These are phyloP conservation scores for Ophiorrhiza pumila DNA, from an alignment of 257 asterid species.

Conservation along the genomic window DNA sequence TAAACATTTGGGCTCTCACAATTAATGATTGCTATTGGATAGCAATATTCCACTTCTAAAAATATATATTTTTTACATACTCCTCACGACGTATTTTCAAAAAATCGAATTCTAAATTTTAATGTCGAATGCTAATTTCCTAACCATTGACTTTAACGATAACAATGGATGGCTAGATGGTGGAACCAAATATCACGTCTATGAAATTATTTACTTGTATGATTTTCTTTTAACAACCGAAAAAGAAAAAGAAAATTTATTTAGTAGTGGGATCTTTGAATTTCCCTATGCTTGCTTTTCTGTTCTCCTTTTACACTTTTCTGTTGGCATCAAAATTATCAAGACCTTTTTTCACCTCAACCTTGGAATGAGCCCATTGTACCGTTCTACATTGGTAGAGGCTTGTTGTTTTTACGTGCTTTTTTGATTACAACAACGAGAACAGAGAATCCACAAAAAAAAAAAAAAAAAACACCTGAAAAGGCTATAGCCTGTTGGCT, in stretches of 20 bases:
- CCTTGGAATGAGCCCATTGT: slow-evolving; percentile 10
- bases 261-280: not conserved
- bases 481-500: slow-evolving; percentile 2
- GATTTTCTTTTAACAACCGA: not conserved
- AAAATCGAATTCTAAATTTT: too few species aligned
- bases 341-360: not conserved
- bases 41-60: too few species aligned
- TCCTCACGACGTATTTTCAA: too few species aligned
- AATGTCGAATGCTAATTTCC: too few species aligned
- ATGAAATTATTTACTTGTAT: slow-evolving; percentile 12
- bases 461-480: not conserved
- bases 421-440: not conserved
- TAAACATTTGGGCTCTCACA: too few species aligned
- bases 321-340: slow-evolving; percentile 52
- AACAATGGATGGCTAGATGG: too few species aligned
- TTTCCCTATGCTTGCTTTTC: slow-evolving; percentile 31
- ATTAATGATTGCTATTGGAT: too few species aligned
- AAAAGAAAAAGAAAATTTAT: not conserved
- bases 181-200: too few species aligned
- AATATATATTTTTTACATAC: too few species aligned
- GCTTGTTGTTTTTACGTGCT: slow-evolving; percentile 6
- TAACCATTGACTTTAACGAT: too few species aligned
- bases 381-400: slow-evolving; percentile 11
- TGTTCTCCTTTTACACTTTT: slow-evolving; percentile 36
- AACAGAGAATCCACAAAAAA: slow-evolving; percentile 9